Evolutionary conservation across 75 land plant species (phyloP).

Genomic region (Selaginella tamariscina): DNA sequence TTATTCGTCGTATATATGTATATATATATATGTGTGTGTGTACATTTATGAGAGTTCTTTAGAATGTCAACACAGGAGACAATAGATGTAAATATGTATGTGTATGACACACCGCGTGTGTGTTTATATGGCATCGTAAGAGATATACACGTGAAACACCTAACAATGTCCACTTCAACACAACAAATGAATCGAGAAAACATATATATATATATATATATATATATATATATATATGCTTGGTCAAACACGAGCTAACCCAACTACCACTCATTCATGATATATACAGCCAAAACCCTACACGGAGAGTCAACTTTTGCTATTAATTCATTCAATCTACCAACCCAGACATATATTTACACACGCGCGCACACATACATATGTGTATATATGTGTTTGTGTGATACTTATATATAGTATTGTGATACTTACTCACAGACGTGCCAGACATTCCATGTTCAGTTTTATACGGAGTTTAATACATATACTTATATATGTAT

Average conservation of each 20-base stretch:
- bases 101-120: neutral
- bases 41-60: neutral
- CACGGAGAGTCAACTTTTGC: neutral
- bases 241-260: neutral
- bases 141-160: neutral
- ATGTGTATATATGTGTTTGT: no score
- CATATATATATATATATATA: neutral
- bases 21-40: neutral
- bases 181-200: neutral
- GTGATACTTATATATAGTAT: no score
- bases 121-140: neutral
- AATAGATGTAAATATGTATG: neutral
- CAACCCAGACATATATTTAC: no score
- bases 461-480: no score
- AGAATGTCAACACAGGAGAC: neutral
- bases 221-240: neutral
- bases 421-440: no score
- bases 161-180: neutral
- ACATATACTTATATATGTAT: no score
- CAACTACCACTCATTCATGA: neutral
- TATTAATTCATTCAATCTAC: no score
- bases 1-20: neutral
- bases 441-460: no score
- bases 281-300: neutral
- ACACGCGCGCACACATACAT: no score